Evolutionary conservation across 257 asterid species (phyloP).

Genomic region (Nyctanthes arbortristis): DNA sequence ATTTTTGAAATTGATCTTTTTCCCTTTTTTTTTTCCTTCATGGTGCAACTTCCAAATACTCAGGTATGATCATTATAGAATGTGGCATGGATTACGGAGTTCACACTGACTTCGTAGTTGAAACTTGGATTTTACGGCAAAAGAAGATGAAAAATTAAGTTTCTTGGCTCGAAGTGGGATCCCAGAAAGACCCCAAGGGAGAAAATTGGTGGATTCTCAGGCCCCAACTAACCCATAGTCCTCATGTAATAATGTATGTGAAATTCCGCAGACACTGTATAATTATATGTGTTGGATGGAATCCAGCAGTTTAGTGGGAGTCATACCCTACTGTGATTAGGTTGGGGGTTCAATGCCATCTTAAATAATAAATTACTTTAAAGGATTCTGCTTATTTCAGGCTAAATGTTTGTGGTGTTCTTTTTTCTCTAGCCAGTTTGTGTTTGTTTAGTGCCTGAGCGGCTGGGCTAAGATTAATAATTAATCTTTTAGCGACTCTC

Average conservation of each 20-base stretch:
- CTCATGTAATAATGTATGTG: not conserved
- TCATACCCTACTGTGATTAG: conserved; percentile 36
- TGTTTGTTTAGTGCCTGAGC: not conserved
- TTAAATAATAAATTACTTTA: conserved; percentile 25
- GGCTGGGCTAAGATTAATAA: not conserved
- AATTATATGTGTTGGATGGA: conserved; percentile 1
- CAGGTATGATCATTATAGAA: too few species aligned
- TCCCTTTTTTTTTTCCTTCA: too few species aligned
- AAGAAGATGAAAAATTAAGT: conserved; percentile 27
- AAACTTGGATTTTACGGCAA: conserved; percentile 33
- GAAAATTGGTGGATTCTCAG: not conserved
- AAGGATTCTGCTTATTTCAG: conserved; percentile 18
- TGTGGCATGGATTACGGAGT: conserved; percentile 34
- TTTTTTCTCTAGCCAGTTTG: too few species aligned
- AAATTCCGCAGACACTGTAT: not conserved
- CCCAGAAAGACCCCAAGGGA: conserved; percentile 33
- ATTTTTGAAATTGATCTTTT: too few species aligned
- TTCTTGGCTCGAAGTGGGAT: conserved; percentile 54
- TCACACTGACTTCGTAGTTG: conserved; percentile 25
- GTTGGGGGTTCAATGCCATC: conserved; percentile 78
- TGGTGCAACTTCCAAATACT: too few species aligned
- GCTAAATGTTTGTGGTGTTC: conserved; percentile 28
- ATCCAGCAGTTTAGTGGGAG: conserved; percentile 6
- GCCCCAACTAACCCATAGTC: not conserved
- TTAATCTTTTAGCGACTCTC: conserved; percentile 34